Conservation (phyloP, 2,329 filamentous ascomycete genomes). For the Microdochium bolleyi region DNA sequence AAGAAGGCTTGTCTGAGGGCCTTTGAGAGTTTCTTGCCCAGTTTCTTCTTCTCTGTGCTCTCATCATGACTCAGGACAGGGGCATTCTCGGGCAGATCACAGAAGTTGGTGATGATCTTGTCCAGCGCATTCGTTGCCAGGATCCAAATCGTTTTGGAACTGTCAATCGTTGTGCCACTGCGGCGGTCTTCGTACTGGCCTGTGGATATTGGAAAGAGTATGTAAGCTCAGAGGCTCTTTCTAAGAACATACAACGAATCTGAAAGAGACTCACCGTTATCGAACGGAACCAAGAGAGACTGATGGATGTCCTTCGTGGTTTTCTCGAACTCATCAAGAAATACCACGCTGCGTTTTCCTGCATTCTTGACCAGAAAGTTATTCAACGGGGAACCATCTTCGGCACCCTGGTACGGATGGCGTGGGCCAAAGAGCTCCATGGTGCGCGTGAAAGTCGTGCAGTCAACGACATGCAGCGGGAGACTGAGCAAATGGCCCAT, state of each 20-base stretch:
- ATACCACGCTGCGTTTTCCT: slow-evolving; percentile 31
- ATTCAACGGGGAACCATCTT: slow-evolving; percentile 33
- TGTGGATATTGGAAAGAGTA: slow-evolving; percentile 3
- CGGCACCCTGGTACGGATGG: slow-evolving; percentile 20
- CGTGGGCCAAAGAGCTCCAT: slow-evolving; percentile 33
- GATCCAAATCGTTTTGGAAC: slow-evolving; percentile 38
- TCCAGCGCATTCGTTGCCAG: slow-evolving; percentile 36
- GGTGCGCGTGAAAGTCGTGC: slow-evolving; percentile 24
- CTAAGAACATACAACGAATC: background rate
- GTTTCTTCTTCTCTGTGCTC: slow-evolving; percentile 1
- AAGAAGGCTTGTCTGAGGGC: slow-evolving; percentile 7
- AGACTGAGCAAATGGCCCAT: slow-evolving; percentile 30
- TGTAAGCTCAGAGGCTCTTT: background rate
- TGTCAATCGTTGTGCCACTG: slow-evolving; percentile 22
- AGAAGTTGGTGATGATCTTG: slow-evolving; percentile 28
- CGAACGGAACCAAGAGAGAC: slow-evolving; percentile 33
- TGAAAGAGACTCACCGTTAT: slow-evolving; percentile 24
- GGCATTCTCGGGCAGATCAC: slow-evolving; percentile 9
- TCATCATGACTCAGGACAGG: slow-evolving; percentile 4
- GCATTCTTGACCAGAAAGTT: slow-evolving; percentile 33
- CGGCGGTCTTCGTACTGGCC: slow-evolving; percentile 31
- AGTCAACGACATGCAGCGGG: slow-evolving; percentile 28
- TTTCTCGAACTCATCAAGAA: slow-evolving; percentile 45
- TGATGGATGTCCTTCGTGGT: slow-evolving; percentile 28
- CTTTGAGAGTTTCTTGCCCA: slow-evolving; percentile 7